phyloP scores from a whole-genome alignment of 2,329 filamentous ascomycete species.

The Colletotrichum liaoningense region DNA sequence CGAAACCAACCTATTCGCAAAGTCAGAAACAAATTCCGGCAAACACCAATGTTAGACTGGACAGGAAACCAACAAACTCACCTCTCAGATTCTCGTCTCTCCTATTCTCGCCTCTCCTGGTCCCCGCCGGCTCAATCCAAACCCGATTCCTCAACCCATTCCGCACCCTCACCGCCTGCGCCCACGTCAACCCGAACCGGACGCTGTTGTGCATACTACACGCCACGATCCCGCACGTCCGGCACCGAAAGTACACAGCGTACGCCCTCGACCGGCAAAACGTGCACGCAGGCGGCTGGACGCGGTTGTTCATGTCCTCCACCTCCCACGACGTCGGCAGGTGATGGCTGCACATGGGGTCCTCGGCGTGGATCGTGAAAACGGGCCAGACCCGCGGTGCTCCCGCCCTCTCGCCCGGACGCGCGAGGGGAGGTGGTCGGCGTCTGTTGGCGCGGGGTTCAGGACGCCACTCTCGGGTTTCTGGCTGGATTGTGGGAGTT shows the following conservation, averaged over 20 bases:
- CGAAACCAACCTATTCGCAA: neutral
- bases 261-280: conserved; percentile 2
- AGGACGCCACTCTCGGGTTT: neutral
- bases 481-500: neutral
- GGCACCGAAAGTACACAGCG: conserved; percentile 5
- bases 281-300: neutral
- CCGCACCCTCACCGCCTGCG: neutral
- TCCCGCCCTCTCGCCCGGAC: too few relatives aligned
- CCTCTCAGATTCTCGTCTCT: neutral
- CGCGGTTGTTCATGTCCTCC: conserved; percentile 10
- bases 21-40: neutral
- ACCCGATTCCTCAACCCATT: neutral
- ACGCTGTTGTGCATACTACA: neutral
- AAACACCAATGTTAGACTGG: too few relatives aligned
- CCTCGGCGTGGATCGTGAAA: conserved; percentile 5
- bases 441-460: neutral
- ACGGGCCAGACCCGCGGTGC: neutral
- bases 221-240: conserved; percentile 2
- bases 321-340: neutral
- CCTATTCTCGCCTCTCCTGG: neutral
- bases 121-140: neutral
- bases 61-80: neutral
- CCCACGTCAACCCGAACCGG: conserved; percentile 3
- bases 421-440: too few relatives aligned
- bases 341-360: conserved; percentile 8